Percentiles rank a stretch among this genome's conserved stretches.
Evolutionary conservation across 2,329 filamentous ascomycete genomes (phyloP).

Genomic region (Drechslerella coelobrocha): DNA sequence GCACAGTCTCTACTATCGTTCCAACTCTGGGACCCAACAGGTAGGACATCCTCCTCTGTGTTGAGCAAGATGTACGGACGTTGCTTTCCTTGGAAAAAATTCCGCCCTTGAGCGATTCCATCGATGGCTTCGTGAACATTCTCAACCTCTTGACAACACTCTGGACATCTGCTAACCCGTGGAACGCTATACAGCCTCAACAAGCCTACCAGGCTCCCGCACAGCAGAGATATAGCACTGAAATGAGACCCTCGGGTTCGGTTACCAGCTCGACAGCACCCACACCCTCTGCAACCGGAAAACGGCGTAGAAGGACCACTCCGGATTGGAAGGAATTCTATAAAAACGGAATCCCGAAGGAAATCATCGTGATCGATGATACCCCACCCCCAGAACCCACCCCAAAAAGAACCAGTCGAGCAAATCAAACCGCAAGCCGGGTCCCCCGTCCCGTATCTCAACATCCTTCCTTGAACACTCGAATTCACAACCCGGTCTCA

Average conservation of each 20-base stretch:
- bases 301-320: constrained; percentile 65
- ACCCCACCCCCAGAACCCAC: constrained; percentile 64
- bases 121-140: not conserved
- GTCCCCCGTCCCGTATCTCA: constrained; percentile 55
- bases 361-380: constrained; percentile 84
- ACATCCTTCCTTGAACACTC: constrained; percentile 56
- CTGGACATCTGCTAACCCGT: constrained; percentile 20
- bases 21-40: constrained; percentile 48
- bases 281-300: constrained; percentile 42
- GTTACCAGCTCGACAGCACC: constrained; percentile 38
- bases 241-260: constrained; percentile 58
- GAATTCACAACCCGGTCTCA: constrained; percentile 59
- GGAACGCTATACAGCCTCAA: constrained; percentile 29
- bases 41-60: constrained; percentile 8
- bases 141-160: constrained; percentile 3
- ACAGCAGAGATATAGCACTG: constrained; percentile 56
- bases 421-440: constrained; percentile 39
- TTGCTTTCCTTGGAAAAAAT: not conserved
- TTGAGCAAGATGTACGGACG: not conserved
- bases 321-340: constrained; percentile 84
- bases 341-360: constrained; percentile 80
- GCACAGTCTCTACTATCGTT: constrained; percentile 45
- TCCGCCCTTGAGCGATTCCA: not conserved
- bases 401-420: constrained; percentile 52
- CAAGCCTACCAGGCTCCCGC: constrained; percentile 21